Evolutionary conservation across 169 alveolate genomes (phyloP).

Genomic region (Plasmodium cynomolgi): DNA sequence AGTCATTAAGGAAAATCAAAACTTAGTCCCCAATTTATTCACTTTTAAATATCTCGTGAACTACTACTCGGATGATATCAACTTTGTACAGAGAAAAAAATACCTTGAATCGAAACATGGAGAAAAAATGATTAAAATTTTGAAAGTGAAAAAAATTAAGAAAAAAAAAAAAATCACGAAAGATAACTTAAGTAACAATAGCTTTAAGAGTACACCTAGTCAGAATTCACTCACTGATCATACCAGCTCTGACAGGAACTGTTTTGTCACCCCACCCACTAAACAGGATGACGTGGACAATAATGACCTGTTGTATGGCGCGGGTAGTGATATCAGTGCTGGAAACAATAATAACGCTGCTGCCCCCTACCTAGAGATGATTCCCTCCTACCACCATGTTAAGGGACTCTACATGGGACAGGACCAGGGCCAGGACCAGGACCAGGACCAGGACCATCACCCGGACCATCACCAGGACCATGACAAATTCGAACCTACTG

Average conservation of each 20-base stretch:
- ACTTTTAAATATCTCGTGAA: conserved; percentile 66
- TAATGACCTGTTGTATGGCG: not conserved
- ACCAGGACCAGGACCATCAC: not conserved
- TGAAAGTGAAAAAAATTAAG: conserved; percentile 52
- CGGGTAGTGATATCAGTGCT: not conserved
- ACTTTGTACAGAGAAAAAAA: conserved; percentile 58
- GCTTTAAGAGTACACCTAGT: conserved; percentile 13
- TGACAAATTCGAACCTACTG: not conserved
- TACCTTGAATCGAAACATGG: conserved; percentile 73
- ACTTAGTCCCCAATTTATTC: conserved; percentile 33
- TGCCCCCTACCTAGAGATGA: not conserved
- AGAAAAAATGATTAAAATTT: conserved; percentile 68
- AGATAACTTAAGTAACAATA: not conserved
- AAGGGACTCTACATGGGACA: not conserved
- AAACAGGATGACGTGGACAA: not conserved
- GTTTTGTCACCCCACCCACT: not conserved
- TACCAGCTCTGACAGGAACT: not conserved
- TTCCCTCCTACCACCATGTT: not conserved
- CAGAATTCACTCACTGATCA: not conserved
- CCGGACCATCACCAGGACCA: not conserved
- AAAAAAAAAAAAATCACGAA: conserved; percentile 9
- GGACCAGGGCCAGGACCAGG: not conserved
- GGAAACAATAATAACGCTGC: not conserved
- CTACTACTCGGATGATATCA: conserved; percentile 47
- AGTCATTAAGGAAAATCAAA: conserved; percentile 39